Evolutionary conservation across 2,329 filamentous ascomycete species (phyloP), one percentile per base, ranked within the genome.

Genomic region (Aspergillus fumigatiaffinis): DNA sequence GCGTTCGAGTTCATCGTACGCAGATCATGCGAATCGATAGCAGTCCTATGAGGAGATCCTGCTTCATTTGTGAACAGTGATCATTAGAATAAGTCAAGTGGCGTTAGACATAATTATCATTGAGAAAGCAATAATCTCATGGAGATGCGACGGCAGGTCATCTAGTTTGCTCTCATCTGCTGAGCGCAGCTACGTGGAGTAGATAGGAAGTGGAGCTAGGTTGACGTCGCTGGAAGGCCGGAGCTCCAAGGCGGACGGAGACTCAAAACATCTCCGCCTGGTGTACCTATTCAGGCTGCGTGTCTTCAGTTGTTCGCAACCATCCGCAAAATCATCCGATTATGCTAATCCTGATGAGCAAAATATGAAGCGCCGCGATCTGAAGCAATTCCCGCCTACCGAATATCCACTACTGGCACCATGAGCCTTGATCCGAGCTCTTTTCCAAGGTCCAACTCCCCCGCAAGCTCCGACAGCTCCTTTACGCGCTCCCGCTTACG

Each of bases 401-500:
- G 53, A 62, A 59, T 56, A 56, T 66, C 60, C 65, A 60, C 68
- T 55, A 66, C 66, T 68, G 62, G 69, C 70, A 76, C 60, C 67
- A 77, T 76, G 73, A 76, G 71, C 69, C 72, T 73, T 71, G 74
- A 77, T 72, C 69, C 73, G 52, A 71, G 68, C 67, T 69, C 67
- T 62, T 71, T 76, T 68, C 68, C 71, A 65, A 73, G 75, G 69
- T 75, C 74, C 56, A 71, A 73, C 66, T 94, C 92, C 61, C 91
- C 91, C 68, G 86, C 90, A 72, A 92, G 88, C 82, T 94, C 91
- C 73, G 91, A 91, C 62, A 88, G 89, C 90, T 71, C 91, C 89
- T 63, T 86, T 62, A 86, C 88, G 71, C 87, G 90, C 78, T 88
- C 89, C 84, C 89, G 89, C 74, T 88, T 87, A 74, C 87, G 88